Evolutionary conservation across 768 basidiomycete species (phyloP), one percentile per base, ranked within the genome.

Genomic region (Rhodotorula diobovata): DNA sequence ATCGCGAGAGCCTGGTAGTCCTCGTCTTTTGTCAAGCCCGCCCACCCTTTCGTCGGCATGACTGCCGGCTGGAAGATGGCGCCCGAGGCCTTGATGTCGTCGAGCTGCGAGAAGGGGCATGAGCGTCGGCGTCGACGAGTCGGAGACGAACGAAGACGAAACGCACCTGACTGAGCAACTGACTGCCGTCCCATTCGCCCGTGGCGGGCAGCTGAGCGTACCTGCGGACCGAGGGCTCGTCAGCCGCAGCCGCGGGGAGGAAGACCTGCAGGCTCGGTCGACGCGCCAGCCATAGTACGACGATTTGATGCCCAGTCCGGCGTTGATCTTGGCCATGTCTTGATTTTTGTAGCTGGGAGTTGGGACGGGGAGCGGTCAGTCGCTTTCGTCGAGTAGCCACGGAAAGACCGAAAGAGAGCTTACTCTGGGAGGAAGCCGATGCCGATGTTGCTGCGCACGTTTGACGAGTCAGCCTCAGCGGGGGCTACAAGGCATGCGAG

Each of bases 1-100:
- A 78, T 78, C 16, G 73, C 74, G 9, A 66, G 50, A 2, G 77
- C 77, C 55, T 78, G 76, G 6, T 45, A 64, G 70, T 75, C 71
- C 58, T 75, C 72, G 46, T n/a, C 23, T 7, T 54, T 35, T 23
- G 76, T 78, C 8, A 78, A 62, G 8, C 76, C 74, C n/a, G 35
- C 9, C 71, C 74, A 77, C 10, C 77, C 77, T 43, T 72, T 68
- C 28, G 68, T 73, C 3, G 71, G 70, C 73, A 72, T 75, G 9
- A 75, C 74, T 16, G 67, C 63, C 61, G 66, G 66, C 51, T 71
- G 70, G 53, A 71, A 71, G 43, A 71, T 67, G 43, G 66, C 67
- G 28, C 63, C 48, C 45, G 66, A 71, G 1, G 70, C 70, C 25
- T 71, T 67, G 61, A 71, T 10, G 30, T 71, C 70, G 62, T 71